phyloP scores from a whole-genome alignment of 1,139 yeast genomes.

The Wickerhamomyces sp. region DNA sequence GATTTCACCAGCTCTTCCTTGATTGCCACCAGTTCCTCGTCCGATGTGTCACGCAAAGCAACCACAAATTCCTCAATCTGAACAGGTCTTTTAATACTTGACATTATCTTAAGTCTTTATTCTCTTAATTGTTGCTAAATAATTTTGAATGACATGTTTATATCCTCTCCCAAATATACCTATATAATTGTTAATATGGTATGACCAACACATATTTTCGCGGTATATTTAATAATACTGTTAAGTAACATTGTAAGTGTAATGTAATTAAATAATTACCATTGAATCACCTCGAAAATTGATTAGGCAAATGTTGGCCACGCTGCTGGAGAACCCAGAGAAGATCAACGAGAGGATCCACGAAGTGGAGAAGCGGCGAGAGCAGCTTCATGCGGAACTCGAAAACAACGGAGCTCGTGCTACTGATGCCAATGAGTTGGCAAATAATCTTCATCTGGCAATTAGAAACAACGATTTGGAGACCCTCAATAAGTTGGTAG shows the following conservation, averaged over 20 bases:
- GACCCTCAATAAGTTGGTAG: constrained; percentile 14
- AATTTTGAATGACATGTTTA: no score
- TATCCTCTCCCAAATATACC: no score
- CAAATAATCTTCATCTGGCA: constrained; percentile 13
- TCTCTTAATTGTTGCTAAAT: no score
- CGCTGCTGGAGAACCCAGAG: constrained; percentile 18
- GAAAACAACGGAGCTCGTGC: constrained; percentile 1
- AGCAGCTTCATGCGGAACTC: constrained; percentile 5
- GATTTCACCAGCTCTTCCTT: constrained; percentile 12
- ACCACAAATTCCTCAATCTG: constrained; percentile 21
- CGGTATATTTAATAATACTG: no score
- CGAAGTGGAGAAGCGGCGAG: constrained; percentile 17
- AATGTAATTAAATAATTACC: no score
- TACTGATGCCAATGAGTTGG: constrained; percentile 15
- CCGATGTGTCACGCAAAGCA: constrained; percentile 18
- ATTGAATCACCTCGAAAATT: no score
- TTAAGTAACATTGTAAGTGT: no score
- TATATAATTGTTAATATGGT: no score
- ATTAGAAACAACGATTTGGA: constrained; percentile 14
- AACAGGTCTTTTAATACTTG: constrained; percentile 22
- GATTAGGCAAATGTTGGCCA: background rate
- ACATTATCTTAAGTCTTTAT: constrained; percentile 10
- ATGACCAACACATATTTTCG: no score
- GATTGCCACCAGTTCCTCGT: constrained; percentile 14
- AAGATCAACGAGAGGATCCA: constrained; percentile 24